Conservation (phyloP, 805 yeast genomes). For the Saccharomyces cerevisiae region DNA sequence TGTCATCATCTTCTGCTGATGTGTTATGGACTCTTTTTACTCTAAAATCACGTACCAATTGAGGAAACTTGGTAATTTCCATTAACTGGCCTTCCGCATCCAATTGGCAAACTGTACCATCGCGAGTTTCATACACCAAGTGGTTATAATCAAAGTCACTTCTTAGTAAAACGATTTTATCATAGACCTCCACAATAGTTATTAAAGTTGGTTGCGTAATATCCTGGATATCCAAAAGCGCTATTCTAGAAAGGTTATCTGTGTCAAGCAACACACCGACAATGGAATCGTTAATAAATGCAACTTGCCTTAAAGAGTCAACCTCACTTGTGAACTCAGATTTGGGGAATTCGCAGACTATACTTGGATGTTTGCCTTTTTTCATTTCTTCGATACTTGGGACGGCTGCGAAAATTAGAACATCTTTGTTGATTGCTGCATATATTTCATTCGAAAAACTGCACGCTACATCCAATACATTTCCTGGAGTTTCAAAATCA, state of each 20-base stretch:
- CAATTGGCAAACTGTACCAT: slow-evolving; percentile 47
- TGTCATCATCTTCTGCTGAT: slow-evolving; percentile 14
- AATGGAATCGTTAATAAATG: slow-evolving; percentile 42
- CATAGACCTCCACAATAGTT: slow-evolving; percentile 37
- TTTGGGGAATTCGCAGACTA: slow-evolving; percentile 28
- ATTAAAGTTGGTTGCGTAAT: slow-evolving; percentile 34
- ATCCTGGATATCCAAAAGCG: slow-evolving; percentile 41
- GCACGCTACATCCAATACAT: slow-evolving; percentile 58
- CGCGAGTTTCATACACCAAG: slow-evolving; percentile 52
- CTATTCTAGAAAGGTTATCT: slow-evolving; percentile 41
- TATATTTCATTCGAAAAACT: slow-evolving; percentile 48
- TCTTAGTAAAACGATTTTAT: slow-evolving; percentile 50
- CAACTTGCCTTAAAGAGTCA: slow-evolving; percentile 56
- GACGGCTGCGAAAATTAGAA: slow-evolving; percentile 40
- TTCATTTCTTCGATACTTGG: slow-evolving; percentile 37
- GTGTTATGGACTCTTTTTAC: slow-evolving; percentile 31
- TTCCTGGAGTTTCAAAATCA: slow-evolving; percentile 46
- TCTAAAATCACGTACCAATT: slow-evolving; percentile 55
- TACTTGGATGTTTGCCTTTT: slow-evolving; percentile 40
- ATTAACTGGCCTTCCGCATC: slow-evolving; percentile 26
- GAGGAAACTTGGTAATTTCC: slow-evolving; percentile 51
- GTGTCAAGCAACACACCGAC: slow-evolving; percentile 58
- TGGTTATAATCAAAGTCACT: slow-evolving; percentile 44
- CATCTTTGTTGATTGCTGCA: slow-evolving; percentile 48
- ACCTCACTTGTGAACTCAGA: slow-evolving; percentile 31